These are phyloP conservation scores for Phytophthora litchii DNA, from an alignment of 352 stramenopile genomes.

Conservation along the genomic window DNA sequence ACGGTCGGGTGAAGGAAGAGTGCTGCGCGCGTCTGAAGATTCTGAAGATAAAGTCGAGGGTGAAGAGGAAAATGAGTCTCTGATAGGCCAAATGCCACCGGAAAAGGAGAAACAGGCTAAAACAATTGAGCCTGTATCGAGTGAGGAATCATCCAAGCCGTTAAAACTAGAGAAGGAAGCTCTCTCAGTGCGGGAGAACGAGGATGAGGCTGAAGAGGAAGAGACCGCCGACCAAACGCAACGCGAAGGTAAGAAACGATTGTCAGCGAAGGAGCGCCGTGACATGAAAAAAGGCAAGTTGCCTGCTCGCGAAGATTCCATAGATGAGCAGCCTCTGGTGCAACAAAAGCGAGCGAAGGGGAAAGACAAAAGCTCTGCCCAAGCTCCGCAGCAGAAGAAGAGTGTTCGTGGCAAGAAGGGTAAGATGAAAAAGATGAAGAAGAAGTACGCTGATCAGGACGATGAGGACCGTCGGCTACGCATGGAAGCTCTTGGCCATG, in stretches of 20 bases:
- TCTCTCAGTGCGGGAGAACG: constrained; percentile 7
- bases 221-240: constrained; percentile 16
- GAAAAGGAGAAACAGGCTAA: not conserved
- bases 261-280: constrained; percentile 77
- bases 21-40: constrained; percentile 21
- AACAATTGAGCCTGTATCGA: not conserved
- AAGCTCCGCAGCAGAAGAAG: constrained; percentile 29
- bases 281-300: constrained; percentile 80
- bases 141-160: not conserved
- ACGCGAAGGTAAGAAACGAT: constrained; percentile 56
- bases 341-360: constrained; percentile 17
- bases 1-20: constrained; percentile 25
- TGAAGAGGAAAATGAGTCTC: constrained; percentile 5
- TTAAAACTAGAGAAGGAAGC: constrained; percentile 12
- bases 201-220: constrained; percentile 21
- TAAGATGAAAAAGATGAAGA: constrained; percentile 96
- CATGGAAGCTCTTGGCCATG: constrained; percentile 91
- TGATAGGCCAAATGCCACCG: constrained; percentile 1
- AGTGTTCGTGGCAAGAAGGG: constrained; percentile 92
- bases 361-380: constrained; percentile 37
- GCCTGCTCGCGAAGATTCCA: constrained; percentile 17
- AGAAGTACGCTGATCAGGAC: constrained; percentile 97
- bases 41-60: constrained; percentile 19
- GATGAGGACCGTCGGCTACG: constrained; percentile 94
- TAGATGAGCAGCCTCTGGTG: constrained; percentile 16